Conservation (phyloP, 2,329 filamentous ascomycete genomes). For the Fusarium continuum region DNA sequence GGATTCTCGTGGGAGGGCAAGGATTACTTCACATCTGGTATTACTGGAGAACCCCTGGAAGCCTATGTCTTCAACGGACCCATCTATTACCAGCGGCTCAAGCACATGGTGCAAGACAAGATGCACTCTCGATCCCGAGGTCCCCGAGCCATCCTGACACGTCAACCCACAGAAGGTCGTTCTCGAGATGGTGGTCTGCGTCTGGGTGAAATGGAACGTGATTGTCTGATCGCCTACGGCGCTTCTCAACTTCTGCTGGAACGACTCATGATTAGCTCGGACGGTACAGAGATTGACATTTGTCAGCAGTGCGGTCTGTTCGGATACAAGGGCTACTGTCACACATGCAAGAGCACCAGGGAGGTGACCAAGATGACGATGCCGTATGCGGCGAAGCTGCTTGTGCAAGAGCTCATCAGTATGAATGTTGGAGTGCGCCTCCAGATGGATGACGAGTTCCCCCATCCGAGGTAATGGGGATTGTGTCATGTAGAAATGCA, state of each 20-base stretch:
- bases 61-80: constrained; percentile 98
- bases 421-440: constrained; percentile 98
- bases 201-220: constrained; percentile 98
- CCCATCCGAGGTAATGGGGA: constrained; percentile 60
- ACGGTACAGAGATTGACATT: constrained; percentile 90
- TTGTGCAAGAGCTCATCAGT: constrained; percentile 94
- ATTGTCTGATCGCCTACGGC: constrained; percentile 97
- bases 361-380: constrained; percentile 93
- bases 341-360: constrained; percentile 86
- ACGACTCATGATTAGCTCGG: constrained; percentile 92
- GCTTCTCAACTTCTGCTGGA: constrained; percentile 92
- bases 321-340: constrained; percentile 94
- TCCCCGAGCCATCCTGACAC: constrained; percentile 88
- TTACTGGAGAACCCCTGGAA: constrained; percentile 92
- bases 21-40: constrained; percentile 93
- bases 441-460: constrained; percentile 94
- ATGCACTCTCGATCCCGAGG: constrained; percentile 97
- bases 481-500: constrained; percentile 19
- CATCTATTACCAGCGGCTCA: constrained; percentile 99
- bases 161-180: constrained; percentile 95
- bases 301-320: constrained; percentile 95
- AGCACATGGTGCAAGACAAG: constrained; percentile 99
- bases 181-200: constrained; percentile 91
- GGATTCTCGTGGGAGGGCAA: constrained; percentile 98
- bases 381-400: constrained; percentile 94